Conservation (phyloP, 257 asterid genomes). For the Solanum virginianum region DNA sequence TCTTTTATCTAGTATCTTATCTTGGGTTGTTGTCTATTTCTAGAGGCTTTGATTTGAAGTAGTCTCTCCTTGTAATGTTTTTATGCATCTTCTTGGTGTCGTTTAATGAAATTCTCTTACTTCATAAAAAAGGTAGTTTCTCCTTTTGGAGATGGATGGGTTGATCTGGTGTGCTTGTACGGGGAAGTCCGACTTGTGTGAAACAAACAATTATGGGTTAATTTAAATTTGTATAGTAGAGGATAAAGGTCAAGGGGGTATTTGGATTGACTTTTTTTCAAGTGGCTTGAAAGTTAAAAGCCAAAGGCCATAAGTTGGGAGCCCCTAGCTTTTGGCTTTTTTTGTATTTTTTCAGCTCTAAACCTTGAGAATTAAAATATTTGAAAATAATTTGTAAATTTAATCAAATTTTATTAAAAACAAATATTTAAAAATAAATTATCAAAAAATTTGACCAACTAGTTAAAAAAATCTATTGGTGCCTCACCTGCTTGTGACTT, state of each 20-base stretch:
- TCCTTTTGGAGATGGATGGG: no score
- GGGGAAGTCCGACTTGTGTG: not conserved
- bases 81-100: no score
- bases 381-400: not conserved
- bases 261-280: no score
- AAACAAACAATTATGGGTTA: not conserved
- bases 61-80: not conserved
- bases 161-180: not conserved
- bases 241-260: not conserved
- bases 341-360: no score
- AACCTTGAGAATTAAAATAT: no score
- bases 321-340: no score
- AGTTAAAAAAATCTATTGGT: not conserved
- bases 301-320: no score
- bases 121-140: no score
- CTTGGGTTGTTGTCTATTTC: not conserved
- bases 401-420: not conserved
- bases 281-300: no score
- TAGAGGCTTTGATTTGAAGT: not conserved
- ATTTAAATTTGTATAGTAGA: not conserved
- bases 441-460: not conserved
- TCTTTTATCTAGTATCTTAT: not conserved
- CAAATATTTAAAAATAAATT: not conserved
- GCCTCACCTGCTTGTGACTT: constrained; percentile 2
- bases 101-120: no score